Evolutionary conservation across 768 basidiomycete genomes (phyloP).

Genomic region (Gymnopilus junonius): DNA sequence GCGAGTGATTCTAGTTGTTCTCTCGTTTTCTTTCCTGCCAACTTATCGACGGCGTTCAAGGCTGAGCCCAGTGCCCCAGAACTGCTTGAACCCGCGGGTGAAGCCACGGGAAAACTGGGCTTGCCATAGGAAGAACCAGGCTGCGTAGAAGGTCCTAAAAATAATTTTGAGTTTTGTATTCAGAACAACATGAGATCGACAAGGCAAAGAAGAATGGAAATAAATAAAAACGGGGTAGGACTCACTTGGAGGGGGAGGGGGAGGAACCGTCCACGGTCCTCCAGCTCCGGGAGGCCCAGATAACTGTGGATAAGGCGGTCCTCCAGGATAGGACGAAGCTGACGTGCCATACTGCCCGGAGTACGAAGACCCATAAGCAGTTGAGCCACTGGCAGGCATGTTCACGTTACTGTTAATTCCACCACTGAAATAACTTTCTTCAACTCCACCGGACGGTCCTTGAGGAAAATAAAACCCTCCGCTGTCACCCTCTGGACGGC

Average conservation of each 20-base stretch:
- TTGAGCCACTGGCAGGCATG: constrained; percentile 12
- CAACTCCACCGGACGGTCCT: constrained; percentile 20
- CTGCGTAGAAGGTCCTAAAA: constrained; percentile 11
- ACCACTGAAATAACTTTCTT: constrained; percentile 15
- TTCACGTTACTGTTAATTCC: constrained; percentile 1
- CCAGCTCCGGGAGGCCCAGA: constrained; percentile 15
- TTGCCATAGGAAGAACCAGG: constrained; percentile 11
- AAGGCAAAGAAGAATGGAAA: not conserved
- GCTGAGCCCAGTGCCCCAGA: constrained; percentile 44
- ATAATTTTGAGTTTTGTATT: not conserved
- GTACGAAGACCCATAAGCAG: constrained; percentile 4
- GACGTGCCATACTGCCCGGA: constrained; percentile 7
- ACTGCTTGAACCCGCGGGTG: constrained; percentile 3
- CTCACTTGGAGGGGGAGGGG: constrained; percentile 28
- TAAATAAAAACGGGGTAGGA: constrained; percentile 9
- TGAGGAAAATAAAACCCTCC: constrained; percentile 31
- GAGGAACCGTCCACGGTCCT: constrained; percentile 9
- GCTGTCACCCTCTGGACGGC: constrained; percentile 16
- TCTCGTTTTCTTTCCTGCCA: constrained; percentile 56
- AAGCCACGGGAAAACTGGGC: constrained; percentile 9
- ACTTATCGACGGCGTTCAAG: constrained; percentile 54
- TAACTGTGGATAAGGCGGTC: constrained; percentile 15
- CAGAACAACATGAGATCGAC: not conserved
- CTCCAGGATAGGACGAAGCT: constrained; percentile 8
- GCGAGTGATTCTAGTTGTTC: constrained; percentile 55